Base-by-base conservation (phyloP, 1,284 basidiomycete genomes). In the Spongiforma sp. region DNA sequence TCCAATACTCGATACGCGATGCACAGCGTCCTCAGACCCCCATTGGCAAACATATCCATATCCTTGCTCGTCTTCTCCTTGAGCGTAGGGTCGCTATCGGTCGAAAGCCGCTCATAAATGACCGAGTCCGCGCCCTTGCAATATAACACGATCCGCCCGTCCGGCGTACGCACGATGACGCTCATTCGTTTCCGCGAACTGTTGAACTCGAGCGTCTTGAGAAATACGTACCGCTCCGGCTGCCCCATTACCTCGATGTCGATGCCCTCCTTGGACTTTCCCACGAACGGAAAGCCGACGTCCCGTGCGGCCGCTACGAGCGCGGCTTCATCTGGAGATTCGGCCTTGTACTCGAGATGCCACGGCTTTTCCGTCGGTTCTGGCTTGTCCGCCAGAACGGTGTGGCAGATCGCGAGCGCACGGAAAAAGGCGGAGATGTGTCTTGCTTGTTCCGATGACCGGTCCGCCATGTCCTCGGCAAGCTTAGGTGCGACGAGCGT, bases 121-220 rank as follows among this genome's bases (percentile, higher is more conserved):
- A 99, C 95, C 69, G 90, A 94, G 78, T 99, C 96, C 12, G 96
- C 96, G n/a, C 96, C 96, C 78, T 98, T 99, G 84, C 92, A 94
- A 76, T 96, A 96, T 69, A 98, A 80, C 21, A 95, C 81, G 65
- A 98, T 82, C 70, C 84, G 83, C 24, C 94, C 93, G 64, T 95
- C 91, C 0, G 95, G 92, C 63, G 87, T 86, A 52, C 95, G 90
- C 50, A 95, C 89, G 66, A 98, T 82, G 52, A 93, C 90, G 73
- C 93, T 95, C 96, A 98, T 98, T 62, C 96, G 84, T 81, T 99
- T 99, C 65, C 96, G 82, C 52, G 95, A 91, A 67, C 89, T 93
- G 82, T 95, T 96, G 84, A 99, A 99, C 76, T 98, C 96, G 73
- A 98, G 84, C 68, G 94, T 83, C 72, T 93, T 89, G 34, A 99